Conservation (phyloP, 2,329 filamentous ascomycete species). For the Penicillium sp. region DNA sequence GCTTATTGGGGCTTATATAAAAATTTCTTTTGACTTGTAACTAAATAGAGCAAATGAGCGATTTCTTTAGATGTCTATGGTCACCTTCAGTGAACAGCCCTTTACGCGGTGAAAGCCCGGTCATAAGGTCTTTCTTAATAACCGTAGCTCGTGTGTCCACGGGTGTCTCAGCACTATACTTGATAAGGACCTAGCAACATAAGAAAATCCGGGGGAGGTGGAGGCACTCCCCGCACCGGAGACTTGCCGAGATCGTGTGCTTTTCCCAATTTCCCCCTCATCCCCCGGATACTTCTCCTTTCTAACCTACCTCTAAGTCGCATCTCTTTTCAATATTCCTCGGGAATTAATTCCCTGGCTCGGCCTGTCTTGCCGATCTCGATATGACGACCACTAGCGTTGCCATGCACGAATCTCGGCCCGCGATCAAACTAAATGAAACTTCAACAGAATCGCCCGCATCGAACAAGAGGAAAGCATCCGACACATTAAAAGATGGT, state of each 20-base stretch:
- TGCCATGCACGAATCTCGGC: constrained; percentile 8
- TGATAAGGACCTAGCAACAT: background rate
- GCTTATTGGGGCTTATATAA: too few relatives aligned
- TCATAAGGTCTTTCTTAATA: background rate
- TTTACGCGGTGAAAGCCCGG: background rate
- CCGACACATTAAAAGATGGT: constrained; percentile 18
- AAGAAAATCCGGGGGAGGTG: constrained; percentile 11
- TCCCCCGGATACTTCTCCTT: constrained; percentile 16
- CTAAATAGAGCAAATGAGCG: background rate
- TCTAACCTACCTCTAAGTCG: background rate
- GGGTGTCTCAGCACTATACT: background rate
- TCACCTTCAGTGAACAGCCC: background rate
- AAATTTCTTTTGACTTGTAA: background rate
- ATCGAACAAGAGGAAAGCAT: constrained; percentile 29
- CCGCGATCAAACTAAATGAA: constrained; percentile 3
- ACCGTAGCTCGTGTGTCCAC: background rate
- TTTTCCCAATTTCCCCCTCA: constrained; percentile 3
- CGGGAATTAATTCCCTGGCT: background rate
- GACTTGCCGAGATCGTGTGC: constrained; percentile 2
- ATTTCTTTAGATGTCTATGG: background rate
- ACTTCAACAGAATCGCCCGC: background rate
- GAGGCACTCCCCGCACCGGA: constrained; percentile 10
- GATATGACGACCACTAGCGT: constrained; percentile 14
- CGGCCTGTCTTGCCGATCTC: constrained; percentile 7
- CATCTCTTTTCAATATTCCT: background rate